Base-by-base conservation (phyloP, 129 eudicot species). In the Rutidosis leptorrhynchoides region DNA sequence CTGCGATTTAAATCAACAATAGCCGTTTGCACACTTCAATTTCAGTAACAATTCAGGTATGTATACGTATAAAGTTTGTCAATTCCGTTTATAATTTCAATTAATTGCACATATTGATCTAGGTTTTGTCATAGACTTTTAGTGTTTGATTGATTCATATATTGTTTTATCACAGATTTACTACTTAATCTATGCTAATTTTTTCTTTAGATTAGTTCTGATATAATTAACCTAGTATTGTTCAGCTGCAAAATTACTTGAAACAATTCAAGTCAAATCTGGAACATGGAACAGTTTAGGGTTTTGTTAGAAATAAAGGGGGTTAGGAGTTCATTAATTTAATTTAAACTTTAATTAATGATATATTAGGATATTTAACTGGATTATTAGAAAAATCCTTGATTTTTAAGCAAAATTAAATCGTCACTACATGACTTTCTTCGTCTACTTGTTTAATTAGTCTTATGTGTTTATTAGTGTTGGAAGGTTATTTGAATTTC, bases 1-100 rank as follows among this genome's bases (percentile, higher is more conserved):
- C 9, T 3, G 27, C 32, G 10, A 58, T 40, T 12, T 1, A 40
- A 40, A 11, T 40, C n/a, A 40, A 40, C 46, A 12, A 40, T 40
- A 15, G 46, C n/a, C 43, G 45, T 71, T 60, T 48, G 24, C 57
- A 61, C 46, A 10, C 52, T 25, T 25, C 19, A 61, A 60, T 12
- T 48, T 60, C 45, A 29, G 7, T 30, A 60, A 40, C 8, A 29
- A 20, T 25, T 45, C 52, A 60, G 68, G 60, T 71, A 46, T 42
- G 12, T 2, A 37, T 11, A 11, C 45, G 49, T 23, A 16, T 49
- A 60, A 45, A 48, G 48, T 21, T 1, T 21, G 6, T 14, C 11
- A 26, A 12, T 15, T 43, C 37, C 10, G 37, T 28, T 22, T 14
- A 5, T 17, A 9, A 24, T 69, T 17, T 24, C 6, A 19, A 25